Conservation (phyloP, 2,329 filamentous ascomycete genomes). For the Akanthomyces muscarius region DNA sequence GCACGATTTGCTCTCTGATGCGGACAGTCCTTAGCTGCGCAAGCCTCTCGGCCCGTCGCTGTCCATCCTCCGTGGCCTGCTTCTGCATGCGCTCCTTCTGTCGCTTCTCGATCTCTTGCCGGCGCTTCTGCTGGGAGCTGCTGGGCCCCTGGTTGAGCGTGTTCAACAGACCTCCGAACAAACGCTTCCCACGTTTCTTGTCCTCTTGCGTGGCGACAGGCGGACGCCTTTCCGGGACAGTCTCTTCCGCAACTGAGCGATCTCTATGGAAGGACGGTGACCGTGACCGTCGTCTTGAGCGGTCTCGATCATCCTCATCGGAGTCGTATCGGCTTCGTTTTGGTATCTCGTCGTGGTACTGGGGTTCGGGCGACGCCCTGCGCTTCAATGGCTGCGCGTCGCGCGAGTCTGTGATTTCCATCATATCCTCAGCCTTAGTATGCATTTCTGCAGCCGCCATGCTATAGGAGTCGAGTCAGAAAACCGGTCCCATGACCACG, state of each 20-base stretch:
- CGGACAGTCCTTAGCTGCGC: constrained; percentile 59
- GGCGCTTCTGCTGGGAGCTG: constrained; percentile 60
- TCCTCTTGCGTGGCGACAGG: constrained; percentile 56
- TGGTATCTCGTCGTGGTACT: constrained; percentile 20
- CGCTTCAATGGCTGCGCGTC: constrained; percentile 25
- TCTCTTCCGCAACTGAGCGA: neutral
- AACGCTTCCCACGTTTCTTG: constrained; percentile 74
- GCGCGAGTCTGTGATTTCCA: neutral
- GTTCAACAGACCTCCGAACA: constrained; percentile 79
- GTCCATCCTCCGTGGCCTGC: constrained; percentile 68
- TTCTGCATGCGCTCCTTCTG: constrained; percentile 72
- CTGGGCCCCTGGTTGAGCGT: constrained; percentile 71
- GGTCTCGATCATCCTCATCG: neutral
- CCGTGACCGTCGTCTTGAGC: constrained; percentile 13
- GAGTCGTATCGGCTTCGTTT: constrained; percentile 26
- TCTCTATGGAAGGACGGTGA: neutral
- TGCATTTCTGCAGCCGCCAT: neutral
- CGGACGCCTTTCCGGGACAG: neutral
- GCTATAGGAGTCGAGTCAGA: neutral
- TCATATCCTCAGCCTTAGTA: neutral
- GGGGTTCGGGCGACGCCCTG: constrained; percentile 25
- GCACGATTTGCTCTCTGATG: constrained; percentile 65
- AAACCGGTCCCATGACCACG: neutral
- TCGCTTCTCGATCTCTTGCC: constrained; percentile 76
- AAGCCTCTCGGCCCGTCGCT: constrained; percentile 60